A percentile compares a stretch with the other conserved stretches of the same genome.
Evolutionary conservation across 75 land plant genomes (phyloP).

Genomic region (Pinus taeda): DNA sequence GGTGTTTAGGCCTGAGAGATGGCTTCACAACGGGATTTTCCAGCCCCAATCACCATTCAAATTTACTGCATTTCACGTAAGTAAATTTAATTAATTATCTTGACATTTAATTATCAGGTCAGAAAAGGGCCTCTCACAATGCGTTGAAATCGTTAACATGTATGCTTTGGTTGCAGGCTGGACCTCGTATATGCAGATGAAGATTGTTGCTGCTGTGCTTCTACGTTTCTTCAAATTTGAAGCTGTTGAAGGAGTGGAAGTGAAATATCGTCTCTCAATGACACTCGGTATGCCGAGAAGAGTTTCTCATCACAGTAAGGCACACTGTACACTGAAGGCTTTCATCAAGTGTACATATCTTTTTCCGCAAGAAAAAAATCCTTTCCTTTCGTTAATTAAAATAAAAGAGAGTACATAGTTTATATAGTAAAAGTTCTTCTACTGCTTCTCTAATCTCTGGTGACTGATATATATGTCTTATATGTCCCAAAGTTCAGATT

Average conservation of each 20-base stretch:
- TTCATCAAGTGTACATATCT: too few species aligned
- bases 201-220: conserved; percentile 47
- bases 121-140: too few species aligned
- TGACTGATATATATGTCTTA: too few species aligned
- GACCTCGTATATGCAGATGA: conserved; percentile 73
- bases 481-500: too few species aligned
- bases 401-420: too few species aligned
- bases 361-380: too few species aligned
- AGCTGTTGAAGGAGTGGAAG: conserved; percentile 13
- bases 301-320: too few species aligned
- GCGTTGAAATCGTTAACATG: not conserved
- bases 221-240: conserved; percentile 42
- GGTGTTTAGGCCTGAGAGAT: conserved; percentile 46
- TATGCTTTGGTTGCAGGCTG: conserved; percentile 41
- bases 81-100: not conserved
- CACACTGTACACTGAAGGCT: too few species aligned
- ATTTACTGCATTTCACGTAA: conserved; percentile 49
- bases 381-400: too few species aligned
- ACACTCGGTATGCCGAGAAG: conserved; percentile 21
- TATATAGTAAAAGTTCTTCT: too few species aligned
- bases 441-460: too few species aligned
- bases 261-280: conserved; percentile 18
- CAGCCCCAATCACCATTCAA: conserved; percentile 42
- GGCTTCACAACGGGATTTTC: conserved; percentile 39
- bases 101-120: not conserved